Conservation (phyloP, 78 protist species). For the Dictyostelium brefeldianum region DNA sequence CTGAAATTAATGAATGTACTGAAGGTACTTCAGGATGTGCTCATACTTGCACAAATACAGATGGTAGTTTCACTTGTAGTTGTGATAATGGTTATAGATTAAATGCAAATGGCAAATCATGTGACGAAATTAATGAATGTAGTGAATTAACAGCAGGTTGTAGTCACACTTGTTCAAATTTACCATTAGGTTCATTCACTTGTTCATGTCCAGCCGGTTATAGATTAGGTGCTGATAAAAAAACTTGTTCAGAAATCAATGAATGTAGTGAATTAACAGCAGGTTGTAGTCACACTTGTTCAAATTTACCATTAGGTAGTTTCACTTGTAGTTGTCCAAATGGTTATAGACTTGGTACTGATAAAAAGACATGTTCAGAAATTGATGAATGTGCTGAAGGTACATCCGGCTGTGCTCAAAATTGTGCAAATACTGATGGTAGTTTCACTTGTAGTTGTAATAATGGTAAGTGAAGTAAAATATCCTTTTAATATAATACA, state of each 20-base stretch:
- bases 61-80: neutral
- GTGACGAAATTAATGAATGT: conserved; percentile 2
- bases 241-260: neutral
- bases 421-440: too few species aligned
- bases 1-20: too few species aligned
- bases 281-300: neutral
- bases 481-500: too few species aligned
- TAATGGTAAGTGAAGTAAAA: too few species aligned
- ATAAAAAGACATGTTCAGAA: too few species aligned
- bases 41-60: neutral
- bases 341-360: too few species aligned
- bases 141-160: neutral
- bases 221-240: neutral
- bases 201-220: conserved; percentile 9
- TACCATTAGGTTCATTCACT: neutral
- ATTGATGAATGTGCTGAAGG: too few species aligned
- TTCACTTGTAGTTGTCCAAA: neutral
- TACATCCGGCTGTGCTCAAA: too few species aligned
- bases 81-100: neutral
- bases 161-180: neutral
- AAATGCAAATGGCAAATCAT: neutral
- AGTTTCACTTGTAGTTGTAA: too few species aligned
- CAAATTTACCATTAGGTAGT: neutral
- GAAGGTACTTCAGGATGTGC: too few species aligned
- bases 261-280: neutral